phyloP scores from a whole-genome alignment of 2,329 filamentous ascomycete genomes.

The Verticillium longisporum region DNA sequence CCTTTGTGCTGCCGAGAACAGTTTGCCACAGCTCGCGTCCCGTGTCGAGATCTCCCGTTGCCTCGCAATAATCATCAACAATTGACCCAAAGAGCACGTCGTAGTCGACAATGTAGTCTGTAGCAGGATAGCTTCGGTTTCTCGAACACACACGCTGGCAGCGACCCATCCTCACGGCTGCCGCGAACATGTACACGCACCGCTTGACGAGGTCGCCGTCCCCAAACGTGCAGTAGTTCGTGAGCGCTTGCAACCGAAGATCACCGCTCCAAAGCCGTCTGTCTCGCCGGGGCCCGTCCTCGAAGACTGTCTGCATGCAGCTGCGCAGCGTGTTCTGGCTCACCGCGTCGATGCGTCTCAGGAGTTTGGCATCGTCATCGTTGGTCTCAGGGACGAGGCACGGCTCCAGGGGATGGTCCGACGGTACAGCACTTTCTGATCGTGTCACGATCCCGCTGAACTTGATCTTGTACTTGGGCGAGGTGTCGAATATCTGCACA shows the following conservation, averaged over 20 bases:
- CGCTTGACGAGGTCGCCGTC: constrained; percentile 24
- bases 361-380: constrained; percentile 10
- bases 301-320: constrained; percentile 31
- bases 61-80: constrained; percentile 23
- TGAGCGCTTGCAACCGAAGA: constrained; percentile 25
- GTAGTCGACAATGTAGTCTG: constrained; percentile 29
- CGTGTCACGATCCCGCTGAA: constrained; percentile 19
- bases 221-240: constrained; percentile 28
- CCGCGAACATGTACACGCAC: too few species aligned
- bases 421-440: constrained; percentile 20
- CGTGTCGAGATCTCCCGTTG: constrained; percentile 20
- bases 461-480: constrained; percentile 22
- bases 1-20: constrained; percentile 19
- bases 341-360: constrained; percentile 20
- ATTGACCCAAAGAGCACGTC: constrained; percentile 24
- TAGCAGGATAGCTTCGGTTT: constrained; percentile 19
- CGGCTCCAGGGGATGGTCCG: constrained; percentile 9
- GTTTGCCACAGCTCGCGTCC: constrained; percentile 22
- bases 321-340: constrained; percentile 25
- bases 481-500: constrained; percentile 25
- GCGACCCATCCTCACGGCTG: constrained; percentile 20
- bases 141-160: constrained; percentile 27
- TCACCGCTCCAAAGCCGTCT: constrained; percentile 29
- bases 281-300: constrained; percentile 28
- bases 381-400: constrained; percentile 5